Evolutionary conservation across 805 yeast genomes (phyloP), one percentile per base, ranked within the genome.

Genomic region (Candida tallmaniae): DNA sequence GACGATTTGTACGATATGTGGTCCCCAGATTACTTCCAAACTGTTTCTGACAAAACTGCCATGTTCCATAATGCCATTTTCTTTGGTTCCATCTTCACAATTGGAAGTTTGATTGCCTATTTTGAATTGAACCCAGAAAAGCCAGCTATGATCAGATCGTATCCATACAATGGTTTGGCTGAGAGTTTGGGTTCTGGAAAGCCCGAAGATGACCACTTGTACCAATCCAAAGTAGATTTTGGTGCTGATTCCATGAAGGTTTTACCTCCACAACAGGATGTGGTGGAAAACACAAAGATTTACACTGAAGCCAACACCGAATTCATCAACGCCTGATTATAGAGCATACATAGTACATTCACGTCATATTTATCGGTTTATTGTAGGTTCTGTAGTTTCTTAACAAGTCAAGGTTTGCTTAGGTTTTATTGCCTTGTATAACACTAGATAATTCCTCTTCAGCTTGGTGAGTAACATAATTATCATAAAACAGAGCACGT

Each of bases 1-100:
- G 83, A 80, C 46, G 95, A 85, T 52, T 63, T 75, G 57, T 68
- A 79, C 51, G 89, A 85, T 57, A 72, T 83, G 70, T 85, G 95
- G 95, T 75, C 95, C 6, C 93, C 95, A 9, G 94, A 85, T 51
- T 73, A 78, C 51, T 76, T 68, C 55, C 77, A 78, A 47, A 56
- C 66, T 24, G 82, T 78, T 22, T 62, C 73, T 25, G 81, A 83
- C 58, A 52, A 58, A 29, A 70, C 74, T 21, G 94, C 95, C 1
- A 56, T 78, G 34, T 69, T 60, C 46, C 76, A 76, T 56, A 73
- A 78, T 43, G 62, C 61, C n/a, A 51, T 64, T 6, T 81, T 81
- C 58, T 62, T 67, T 39, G 50, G 59, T 4, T 47, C 52, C 23
- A 41, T 66, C 28, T 31, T 62, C 40, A 62, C 62, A 3, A 74